Evolutionary conservation across 164 flowering plant species (phyloP).

Genomic region (Stephania japonica): DNA sequence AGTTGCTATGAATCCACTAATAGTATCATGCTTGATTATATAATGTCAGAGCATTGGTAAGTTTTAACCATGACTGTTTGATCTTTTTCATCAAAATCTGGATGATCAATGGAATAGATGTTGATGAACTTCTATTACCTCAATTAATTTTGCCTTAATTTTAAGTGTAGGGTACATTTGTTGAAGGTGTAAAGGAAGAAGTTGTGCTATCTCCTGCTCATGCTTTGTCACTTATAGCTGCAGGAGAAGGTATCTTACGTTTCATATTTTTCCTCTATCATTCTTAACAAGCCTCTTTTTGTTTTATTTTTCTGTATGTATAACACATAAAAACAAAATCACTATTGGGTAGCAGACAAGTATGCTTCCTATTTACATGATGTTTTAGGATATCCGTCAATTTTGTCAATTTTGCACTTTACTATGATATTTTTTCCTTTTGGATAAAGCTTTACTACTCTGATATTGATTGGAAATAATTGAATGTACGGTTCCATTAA

Average conservation of each 20-base stretch:
- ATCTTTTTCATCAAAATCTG: not conserved
- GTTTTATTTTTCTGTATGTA: not conserved
- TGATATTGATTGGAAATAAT: no score
- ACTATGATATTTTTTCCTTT: no score
- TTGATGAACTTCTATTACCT: not conserved
- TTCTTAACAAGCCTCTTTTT: no score
- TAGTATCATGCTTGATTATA: not conserved
- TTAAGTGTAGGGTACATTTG: slow-evolving; percentile 70
- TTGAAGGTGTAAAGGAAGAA: slow-evolving; percentile 97
- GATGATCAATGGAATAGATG: not conserved
- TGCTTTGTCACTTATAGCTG: slow-evolving; percentile 91
- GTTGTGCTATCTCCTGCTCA: slow-evolving; percentile 97
- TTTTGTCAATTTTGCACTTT: no score
- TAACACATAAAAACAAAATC: not conserved
- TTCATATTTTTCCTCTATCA: not conserved
- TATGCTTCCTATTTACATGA: not conserved
- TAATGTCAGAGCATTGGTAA: not conserved
- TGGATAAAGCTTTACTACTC: no score
- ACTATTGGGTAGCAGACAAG: not conserved
- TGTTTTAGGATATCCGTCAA: not conserved
- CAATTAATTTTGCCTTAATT: not conserved
- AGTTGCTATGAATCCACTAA: not conserved
- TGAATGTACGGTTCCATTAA: no score
- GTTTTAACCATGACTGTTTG: not conserved
- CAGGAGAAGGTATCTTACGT: slow-evolving; percentile 81